Base-by-base conservation (phyloP, 345 rosid genomes). In the Erodium maritimum region DNA sequence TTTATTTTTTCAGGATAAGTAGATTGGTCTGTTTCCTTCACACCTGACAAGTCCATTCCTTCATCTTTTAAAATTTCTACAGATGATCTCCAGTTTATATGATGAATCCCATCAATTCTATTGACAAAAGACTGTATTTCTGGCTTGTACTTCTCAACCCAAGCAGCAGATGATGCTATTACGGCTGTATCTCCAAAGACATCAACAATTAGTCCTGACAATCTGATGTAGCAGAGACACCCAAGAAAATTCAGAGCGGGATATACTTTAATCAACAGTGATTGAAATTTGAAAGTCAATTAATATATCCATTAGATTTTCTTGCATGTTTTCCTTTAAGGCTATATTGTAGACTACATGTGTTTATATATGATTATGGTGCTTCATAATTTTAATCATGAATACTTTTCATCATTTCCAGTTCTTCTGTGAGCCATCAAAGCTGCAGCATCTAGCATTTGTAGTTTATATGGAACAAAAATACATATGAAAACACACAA, bases 131-230 rank as follows among this genome's bases (percentile, higher is more conserved):
- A 70, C 77, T 84, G 79, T 20, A 91, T 66, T 58, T 88, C 73
- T 48, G 45, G 58, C 76, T 69, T 91, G 73, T 86, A 77, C 72
- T 84, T 86, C 75, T 91, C 98, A 68, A 91, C 82, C 96, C 96
- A 88, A 69, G 96, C 95, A 65, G 96, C 96, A 57, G 96, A 91
- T 20, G 96, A 88, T 63, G 98, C 95, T 37, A 88, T 72, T n/a
- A 88, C 98, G 19, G 93, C 98, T 61, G 79, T 52, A 75, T 88
- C 91, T 76, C 98, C 93, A 67, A 88, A 88, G 57, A 88, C 75
- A 68, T 91, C 98, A 7, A 88, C 80, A 50, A 88, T 82, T 65
- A 88, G 69, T 65, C 96, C 98, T 56, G 96, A 86, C 72, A 91
- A 78, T 71, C 98, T 88, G 73, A 65, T 57, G 65, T 58, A 33